phyloP scores from a whole-genome alignment of 2,329 filamentous ascomycete genomes.

The Diaporthe humulicola region DNA sequence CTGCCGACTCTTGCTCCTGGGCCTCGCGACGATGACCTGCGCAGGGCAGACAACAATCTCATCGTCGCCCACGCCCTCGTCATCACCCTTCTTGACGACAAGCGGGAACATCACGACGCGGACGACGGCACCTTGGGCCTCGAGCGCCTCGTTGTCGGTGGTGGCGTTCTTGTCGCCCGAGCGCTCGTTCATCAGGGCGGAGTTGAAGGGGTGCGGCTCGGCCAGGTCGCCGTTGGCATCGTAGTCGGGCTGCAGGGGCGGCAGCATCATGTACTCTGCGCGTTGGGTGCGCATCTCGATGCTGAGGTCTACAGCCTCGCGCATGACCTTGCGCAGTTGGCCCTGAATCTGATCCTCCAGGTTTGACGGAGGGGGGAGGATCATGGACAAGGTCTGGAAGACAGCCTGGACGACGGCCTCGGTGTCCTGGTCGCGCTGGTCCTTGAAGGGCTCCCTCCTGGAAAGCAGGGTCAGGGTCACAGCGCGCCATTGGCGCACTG shows the following conservation, averaged over 20 bases:
- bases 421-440: conserved; percentile 89
- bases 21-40: conserved; percentile 84
- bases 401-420: conserved; percentile 96
- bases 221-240: conserved; percentile 91
- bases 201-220: conserved; percentile 91
- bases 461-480: conserved; percentile 92
- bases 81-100: conserved; percentile 95
- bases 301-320: conserved; percentile 88
- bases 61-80: conserved; percentile 87
- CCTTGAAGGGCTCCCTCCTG: conserved; percentile 81
- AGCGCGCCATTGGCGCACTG: conserved; percentile 97
- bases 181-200: conserved; percentile 91
- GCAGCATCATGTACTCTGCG: conserved; percentile 98
- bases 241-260: conserved; percentile 93
- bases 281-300: conserved; percentile 98
- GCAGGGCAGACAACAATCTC: conserved; percentile 96
- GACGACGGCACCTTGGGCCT: conserved; percentile 81
- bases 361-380: conserved; percentile 88
- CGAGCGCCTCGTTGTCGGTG: conserved; percentile 80
- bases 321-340: conserved; percentile 88
- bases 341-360: conserved; percentile 84
- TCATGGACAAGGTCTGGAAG: conserved; percentile 83
- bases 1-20: conserved; percentile 50
- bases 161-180: conserved; percentile 69
- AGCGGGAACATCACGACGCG: conserved; percentile 95